phyloP scores from a whole-genome alignment of 768 basidiomycete species.

The Lactifluus piperatus region DNA sequence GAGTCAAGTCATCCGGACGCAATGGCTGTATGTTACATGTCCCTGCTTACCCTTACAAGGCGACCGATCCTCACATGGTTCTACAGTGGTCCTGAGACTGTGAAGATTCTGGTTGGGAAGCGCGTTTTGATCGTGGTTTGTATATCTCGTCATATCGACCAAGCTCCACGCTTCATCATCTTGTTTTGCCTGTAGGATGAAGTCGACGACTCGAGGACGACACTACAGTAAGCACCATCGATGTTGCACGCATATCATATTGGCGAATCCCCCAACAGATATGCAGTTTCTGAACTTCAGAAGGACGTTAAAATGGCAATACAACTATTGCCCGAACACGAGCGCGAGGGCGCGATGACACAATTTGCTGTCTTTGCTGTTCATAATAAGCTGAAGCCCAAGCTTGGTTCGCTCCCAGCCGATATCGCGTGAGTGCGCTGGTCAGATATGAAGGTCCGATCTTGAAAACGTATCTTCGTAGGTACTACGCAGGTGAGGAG shows the following conservation, averaged over 20 bases:
- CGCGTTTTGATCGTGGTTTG: slow-evolving; percentile 76
- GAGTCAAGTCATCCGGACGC: slow-evolving; percentile 83
- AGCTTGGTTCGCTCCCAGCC: slow-evolving; percentile 64
- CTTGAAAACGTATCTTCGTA: slow-evolving; percentile 18
- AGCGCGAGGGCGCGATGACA: slow-evolving; percentile 62
- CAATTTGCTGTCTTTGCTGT: slow-evolving; percentile 91
- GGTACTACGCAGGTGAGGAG: slow-evolving; percentile 79
- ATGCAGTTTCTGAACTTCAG: slow-evolving; percentile 82
- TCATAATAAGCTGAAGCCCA: slow-evolving; percentile 87
- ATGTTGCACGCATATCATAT: neutral
- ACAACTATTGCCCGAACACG: slow-evolving; percentile 52
- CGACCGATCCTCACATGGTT: neutral
- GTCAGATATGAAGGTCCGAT: neutral
- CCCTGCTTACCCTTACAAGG: neutral
- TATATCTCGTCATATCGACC: slow-evolving; percentile 13
- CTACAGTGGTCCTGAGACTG: slow-evolving; percentile 52
- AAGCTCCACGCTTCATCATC: slow-evolving; percentile 16
- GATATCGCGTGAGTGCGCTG: slow-evolving; percentile 46
- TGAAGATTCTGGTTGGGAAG: slow-evolving; percentile 67
- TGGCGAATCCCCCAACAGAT: slow-evolving; percentile 39
- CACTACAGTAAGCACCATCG: slow-evolving; percentile 56
- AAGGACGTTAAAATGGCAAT: slow-evolving; percentile 79
- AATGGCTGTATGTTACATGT: slow-evolving; percentile 61
- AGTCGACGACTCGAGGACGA: slow-evolving; percentile 83
- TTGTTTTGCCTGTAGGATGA: slow-evolving; percentile 49